Conservation (phyloP, 192 early-diverging fungal species). For the Podila epigama region DNA sequence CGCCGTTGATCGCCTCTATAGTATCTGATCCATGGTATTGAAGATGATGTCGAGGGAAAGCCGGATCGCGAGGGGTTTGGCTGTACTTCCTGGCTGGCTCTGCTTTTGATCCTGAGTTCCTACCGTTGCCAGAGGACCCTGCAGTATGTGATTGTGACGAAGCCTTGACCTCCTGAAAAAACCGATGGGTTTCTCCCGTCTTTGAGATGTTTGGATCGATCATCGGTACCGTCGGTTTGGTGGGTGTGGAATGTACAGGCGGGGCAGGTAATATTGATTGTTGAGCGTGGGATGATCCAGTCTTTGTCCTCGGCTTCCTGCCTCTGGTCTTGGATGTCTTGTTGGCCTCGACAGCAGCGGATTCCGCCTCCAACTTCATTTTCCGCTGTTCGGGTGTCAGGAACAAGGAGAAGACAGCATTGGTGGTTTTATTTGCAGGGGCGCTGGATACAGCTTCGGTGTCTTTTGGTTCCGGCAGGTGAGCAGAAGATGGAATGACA, state of each 20-base stretch:
- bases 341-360: not conserved
- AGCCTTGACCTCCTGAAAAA: conserved; percentile 39
- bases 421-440: conserved; percentile 7
- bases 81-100: conserved; percentile 1
- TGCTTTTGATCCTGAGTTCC: not conserved
- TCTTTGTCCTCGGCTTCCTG: conserved; percentile 24
- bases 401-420: conserved; percentile 41
- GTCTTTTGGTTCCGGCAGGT: not conserved
- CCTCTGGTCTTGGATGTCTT: conserved; percentile 12
- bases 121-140: not conserved
- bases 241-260: not conserved
- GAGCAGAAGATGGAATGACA: not conserved
- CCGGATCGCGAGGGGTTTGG: conserved; percentile 8
- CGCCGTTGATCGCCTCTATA: conserved; percentile 35
- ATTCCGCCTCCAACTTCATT: conserved; percentile 14
- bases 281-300: not conserved
- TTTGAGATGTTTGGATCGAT: conserved; percentile 49
- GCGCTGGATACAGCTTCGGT: no score
- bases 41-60: conserved; percentile 23
- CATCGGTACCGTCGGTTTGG: not conserved
- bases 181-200: conserved; percentile 36
- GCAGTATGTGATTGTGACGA: conserved; percentile 4
- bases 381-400: conserved; percentile 37
- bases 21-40: conserved; percentile 46
- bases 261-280: not conserved